Base-by-base conservation (phyloP, 371 early-diverging fungal genomes). In the Saksenaea oblongispora region DNA sequence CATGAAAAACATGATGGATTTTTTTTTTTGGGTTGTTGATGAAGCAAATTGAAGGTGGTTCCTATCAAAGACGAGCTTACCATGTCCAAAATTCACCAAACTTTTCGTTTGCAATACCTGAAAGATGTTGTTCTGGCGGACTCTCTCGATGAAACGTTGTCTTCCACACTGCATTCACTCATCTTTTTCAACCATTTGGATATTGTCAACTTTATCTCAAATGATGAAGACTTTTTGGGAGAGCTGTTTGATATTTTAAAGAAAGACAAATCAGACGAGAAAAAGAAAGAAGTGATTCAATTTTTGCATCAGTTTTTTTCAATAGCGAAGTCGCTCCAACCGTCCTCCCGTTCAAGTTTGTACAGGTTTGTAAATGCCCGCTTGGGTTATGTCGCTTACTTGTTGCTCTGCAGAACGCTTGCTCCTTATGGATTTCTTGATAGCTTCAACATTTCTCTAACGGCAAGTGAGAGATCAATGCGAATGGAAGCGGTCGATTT, bases 181-280 rank as follows among this genome's bases (percentile, higher is more conserved):
- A 86, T 91, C 7, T 91, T 87, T 67, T 90, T 89, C 73, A 92
- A 91, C 67, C 83, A 95, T 63, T 78, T 89, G 37, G 94, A 95
- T 26, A 92, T 97, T 41, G 80, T 94, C 56, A 82, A 69, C 56
- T 76, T 88, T 65, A 74, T 97, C 54, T 87, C 88, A 66, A 78
- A 85, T 22, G 88, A 91, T 61, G 73, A 83, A 1, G 74, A 74
- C 17, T 89, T 90, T 62, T 71, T 94, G 66, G 73, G 75, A 10
- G 80, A 86, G 14, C 66, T 96, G 14, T 91, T 94, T 66, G 80
- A 67, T 9, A 79, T 94, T 27, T 63, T 93, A 64, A 83, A 76
- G 11, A 67, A 67, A 4, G 72, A 85, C 13, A 71, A 80, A 17
- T 22, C 61, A 18, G 34, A 67, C 13, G 83, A 83, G 15, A 76